Evolutionary conservation across 192 early-diverging fungal genomes (phyloP).

Genomic region (Linnemannia exigua): DNA sequence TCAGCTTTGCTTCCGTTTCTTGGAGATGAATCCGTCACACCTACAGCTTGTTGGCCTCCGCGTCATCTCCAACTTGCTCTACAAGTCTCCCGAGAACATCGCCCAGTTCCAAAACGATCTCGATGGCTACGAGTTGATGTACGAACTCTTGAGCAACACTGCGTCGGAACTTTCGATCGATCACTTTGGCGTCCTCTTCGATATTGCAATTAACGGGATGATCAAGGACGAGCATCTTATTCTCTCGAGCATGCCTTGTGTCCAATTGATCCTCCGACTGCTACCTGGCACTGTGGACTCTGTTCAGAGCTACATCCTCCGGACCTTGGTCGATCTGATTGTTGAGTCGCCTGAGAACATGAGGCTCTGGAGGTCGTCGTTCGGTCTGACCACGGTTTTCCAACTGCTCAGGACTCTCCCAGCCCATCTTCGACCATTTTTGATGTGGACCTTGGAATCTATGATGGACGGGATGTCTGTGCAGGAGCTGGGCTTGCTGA

Average conservation of each 20-base stretch:
- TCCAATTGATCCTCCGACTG: conserved; percentile 49
- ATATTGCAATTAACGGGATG: conserved; percentile 59
- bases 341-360: conserved; percentile 58
- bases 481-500: conserved; percentile 52
- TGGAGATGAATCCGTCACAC: conserved; percentile 51
- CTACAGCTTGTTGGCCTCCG: conserved; percentile 57
- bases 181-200: conserved; percentile 57
- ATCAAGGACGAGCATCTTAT: conserved; percentile 57
- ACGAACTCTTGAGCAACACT: conserved; percentile 37
- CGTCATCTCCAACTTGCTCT: conserved; percentile 57
- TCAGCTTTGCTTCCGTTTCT: conserved; percentile 54
- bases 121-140: conserved; percentile 53
- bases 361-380: conserved; percentile 41
- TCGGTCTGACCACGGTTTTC: conserved; percentile 52
- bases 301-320: conserved; percentile 56
- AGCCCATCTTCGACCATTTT: conserved; percentile 49
- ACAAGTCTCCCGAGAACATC: conserved; percentile 58
- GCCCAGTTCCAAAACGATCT: conserved; percentile 53
- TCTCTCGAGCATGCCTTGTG: conserved; percentile 48
- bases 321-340: conserved; percentile 55
- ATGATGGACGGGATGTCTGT: conserved; percentile 59
- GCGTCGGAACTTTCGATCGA: conserved; percentile 39
- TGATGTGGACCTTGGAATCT: conserved; percentile 58
- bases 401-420: conserved; percentile 52
- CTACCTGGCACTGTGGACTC: conserved; percentile 34